Evolutionary conservation across 768 basidiomycete genomes (phyloP).

Genomic region (Mycena rosella): DNA sequence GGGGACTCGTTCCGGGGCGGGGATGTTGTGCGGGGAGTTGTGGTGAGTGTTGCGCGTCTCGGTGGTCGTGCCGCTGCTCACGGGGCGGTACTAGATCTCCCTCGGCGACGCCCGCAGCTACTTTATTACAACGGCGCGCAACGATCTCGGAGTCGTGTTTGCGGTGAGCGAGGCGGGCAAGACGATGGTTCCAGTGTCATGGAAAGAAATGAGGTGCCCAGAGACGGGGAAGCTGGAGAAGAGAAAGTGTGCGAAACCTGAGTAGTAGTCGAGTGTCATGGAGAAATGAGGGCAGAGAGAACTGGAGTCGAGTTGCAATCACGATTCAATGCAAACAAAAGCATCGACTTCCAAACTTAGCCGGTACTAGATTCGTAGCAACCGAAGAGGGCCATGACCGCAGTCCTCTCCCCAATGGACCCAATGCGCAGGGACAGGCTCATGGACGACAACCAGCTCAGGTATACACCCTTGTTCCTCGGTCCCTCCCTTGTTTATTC

Average conservation of each 20-base stretch:
- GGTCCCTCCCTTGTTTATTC: conserved; percentile 36
- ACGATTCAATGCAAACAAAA: too few relatives aligned
- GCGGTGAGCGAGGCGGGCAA: conserved; percentile 83
- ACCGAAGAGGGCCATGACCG: conserved; percentile 67
- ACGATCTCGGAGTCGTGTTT: conserved; percentile 92
- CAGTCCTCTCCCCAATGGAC: conserved; percentile 73
- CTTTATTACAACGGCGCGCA: conserved; percentile 91
- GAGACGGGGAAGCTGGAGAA: conserved; percentile 84
- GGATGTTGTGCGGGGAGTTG: conserved; percentile 88
- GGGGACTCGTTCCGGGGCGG: conserved; percentile 93
- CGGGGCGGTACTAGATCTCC: conserved; percentile 77
- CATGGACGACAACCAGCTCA: conserved; percentile 77
- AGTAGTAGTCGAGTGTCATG: too few relatives aligned
- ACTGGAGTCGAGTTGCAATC: too few relatives aligned
- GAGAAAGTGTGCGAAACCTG: conserved; percentile 90
- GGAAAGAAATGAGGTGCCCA: conserved; percentile 93
- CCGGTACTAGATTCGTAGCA: too few relatives aligned
- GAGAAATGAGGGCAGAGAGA: too few relatives aligned
- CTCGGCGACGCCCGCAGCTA: conserved; percentile 93
- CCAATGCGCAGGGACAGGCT: conserved; percentile 68
- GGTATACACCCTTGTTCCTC: conserved; percentile 52
- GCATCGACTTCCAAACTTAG: too few relatives aligned
- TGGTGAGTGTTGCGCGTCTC: conserved; percentile 64
- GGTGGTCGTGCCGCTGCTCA: not conserved
- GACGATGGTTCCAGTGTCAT: conserved; percentile 89